Evolutionary conservation across 352 stramenopile species (phyloP), one percentile per base, ranked within the genome.

Genomic region (Plasmopara muralis): DNA sequence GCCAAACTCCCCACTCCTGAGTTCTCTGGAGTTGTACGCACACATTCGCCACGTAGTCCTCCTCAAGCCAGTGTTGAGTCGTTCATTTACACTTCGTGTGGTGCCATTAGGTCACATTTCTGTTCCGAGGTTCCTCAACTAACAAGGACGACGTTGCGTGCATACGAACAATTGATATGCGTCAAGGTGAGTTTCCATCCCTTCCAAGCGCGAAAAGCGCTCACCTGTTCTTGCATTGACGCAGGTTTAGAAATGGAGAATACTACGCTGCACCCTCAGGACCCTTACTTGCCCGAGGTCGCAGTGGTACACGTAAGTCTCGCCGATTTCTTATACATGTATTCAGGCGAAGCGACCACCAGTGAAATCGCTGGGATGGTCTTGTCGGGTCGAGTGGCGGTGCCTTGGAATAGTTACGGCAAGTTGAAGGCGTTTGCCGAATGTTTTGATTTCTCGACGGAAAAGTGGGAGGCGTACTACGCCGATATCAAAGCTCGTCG

Each of bases 281-380:
- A 87, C 52, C 66, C 75, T 37, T 87, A 85, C 38, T 46, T 77
- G 20, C 62, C 64, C 1, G 72, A 87, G n/a, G 72, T 77, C n/a
- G 78, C 76, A 9, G 69, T 84, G 4, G 77, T 93, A 38, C 64
- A 80, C 54, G 72, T 93, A 43, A 89, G 74, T 52, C 63, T 93
- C 0, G 72, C 74, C 2, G 82, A 93, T 47, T 93, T 93, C 46
- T 60, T 93, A 41, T 89, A 83, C 70, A 93, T 93, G 82, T 93
- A 93, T 66, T 89, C 79, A 33, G 82, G 82, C 40, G 75, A 90
- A 28, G 76, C 80, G 4, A 86, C 75, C 0, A 75, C 82, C 0
- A 69, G 71, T 15, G 82, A 93, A 58, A 93, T 93, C 39, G 82
- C 82, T 0, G 70, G 79, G 10, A 88, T 93, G 74, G 82, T 80